Percentiles rank a stretch among this genome's conserved stretches.
Evolutionary conservation across 495 filamentous ascomycete genomes (phyloP).

Genomic region (Neurospora intermedia): DNA sequence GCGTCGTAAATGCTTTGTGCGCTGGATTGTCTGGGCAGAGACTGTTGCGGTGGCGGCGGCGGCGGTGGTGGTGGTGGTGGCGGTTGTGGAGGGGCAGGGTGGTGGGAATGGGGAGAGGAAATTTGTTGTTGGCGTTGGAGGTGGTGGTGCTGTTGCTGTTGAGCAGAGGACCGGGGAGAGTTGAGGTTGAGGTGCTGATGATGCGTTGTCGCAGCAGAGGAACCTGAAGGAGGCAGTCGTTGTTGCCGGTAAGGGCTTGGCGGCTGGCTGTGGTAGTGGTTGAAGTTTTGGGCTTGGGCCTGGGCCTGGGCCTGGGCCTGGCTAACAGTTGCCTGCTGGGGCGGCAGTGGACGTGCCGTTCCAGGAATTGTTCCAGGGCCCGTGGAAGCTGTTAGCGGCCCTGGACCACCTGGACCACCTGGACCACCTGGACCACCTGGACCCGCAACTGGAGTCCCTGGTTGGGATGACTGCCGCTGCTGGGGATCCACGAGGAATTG

Average conservation of each 20-base stretch:
- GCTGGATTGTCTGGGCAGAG: constrained; percentile 37
- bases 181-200: constrained; percentile 6
- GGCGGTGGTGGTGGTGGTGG: constrained; percentile 25
- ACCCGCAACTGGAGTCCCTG: constrained; percentile 44
- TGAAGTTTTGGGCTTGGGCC: constrained; percentile 9
- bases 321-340: constrained; percentile 13
- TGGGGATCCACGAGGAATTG: constrained; percentile 22
- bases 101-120: constrained; percentile 16
- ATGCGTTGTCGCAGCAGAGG: constrained; percentile 16
- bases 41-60: constrained; percentile 29
- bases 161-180: neutral
- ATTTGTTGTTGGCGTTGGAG: neutral
- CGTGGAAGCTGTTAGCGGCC: neutral
- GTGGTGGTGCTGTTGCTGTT: neutral
- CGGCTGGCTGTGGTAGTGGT: constrained; percentile 28
- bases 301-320: constrained; percentile 14
- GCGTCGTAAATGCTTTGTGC: constrained; percentile 32
- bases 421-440: constrained; percentile 38
- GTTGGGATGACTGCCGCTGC: constrained; percentile 41
- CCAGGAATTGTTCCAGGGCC: neutral
- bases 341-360: neutral
- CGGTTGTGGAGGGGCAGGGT: constrained; percentile 20
- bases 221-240: constrained; percentile 23
- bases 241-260: constrained; percentile 46
- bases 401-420: constrained; percentile 33